Conservation (phyloP, 108 stramenopile genomes). For the Cyclostephanos invisitatus region DNA sequence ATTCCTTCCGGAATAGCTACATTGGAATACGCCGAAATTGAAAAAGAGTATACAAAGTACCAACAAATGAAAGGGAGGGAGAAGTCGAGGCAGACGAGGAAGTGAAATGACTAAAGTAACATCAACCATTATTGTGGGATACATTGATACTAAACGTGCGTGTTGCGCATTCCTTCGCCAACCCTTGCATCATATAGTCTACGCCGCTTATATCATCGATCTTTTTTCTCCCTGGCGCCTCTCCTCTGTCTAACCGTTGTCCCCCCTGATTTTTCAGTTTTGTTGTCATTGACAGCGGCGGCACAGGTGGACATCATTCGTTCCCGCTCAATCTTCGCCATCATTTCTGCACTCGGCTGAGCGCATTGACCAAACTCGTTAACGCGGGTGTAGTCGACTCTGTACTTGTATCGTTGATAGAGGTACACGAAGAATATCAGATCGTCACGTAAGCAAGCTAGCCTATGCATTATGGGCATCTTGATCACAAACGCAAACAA, state of each 20-base stretch:
- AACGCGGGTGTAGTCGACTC: slow-evolving; percentile 57
- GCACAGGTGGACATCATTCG: too few relatives aligned
- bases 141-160: too few relatives aligned
- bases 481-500: slow-evolving; percentile 87
- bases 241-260: neutral
- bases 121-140: too few relatives aligned
- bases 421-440: slow-evolving; percentile 86
- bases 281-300: neutral
- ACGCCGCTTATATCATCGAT: slow-evolving; percentile 46
- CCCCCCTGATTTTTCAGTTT: slow-evolving; percentile 6
- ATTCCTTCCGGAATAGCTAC: too few relatives aligned
- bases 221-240: slow-evolving; percentile 15
- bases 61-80: too few relatives aligned
- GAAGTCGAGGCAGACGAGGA: too few relatives aligned
- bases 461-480: slow-evolving; percentile 90
- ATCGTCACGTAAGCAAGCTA: slow-evolving; percentile 86
- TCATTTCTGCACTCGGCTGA: slow-evolving; percentile 46
- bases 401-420: slow-evolving; percentile 87
- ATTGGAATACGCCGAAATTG: too few relatives aligned
- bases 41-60: too few relatives aligned
- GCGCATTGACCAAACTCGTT: slow-evolving; percentile 73
- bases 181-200: slow-evolving; percentile 76
- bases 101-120: too few relatives aligned
- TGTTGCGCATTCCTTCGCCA: slow-evolving; percentile 69
- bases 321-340: slow-evolving; percentile 29